Percentiles rank a stretch among this genome's conserved stretches.
phyloP scores from a whole-genome alignment of 2,329 filamentous ascomycete species.

The Coccinonectria pachysandricola region DNA sequence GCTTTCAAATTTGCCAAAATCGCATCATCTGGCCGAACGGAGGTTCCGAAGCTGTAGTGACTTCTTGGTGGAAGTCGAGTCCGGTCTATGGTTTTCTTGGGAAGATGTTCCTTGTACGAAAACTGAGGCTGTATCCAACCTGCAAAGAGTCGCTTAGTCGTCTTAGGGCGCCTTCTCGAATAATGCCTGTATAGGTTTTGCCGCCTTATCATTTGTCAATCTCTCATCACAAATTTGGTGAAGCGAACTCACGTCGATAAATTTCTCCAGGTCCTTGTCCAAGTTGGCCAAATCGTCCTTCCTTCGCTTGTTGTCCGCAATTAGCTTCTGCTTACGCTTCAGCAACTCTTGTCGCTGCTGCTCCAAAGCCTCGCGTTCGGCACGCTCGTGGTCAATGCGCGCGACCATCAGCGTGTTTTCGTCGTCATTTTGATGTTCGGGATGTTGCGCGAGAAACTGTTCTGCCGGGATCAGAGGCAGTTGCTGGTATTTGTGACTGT shows the following conservation, averaged over 20 bases:
- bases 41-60: too few relatives aligned
- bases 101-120: too few relatives aligned
- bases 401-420: constrained; percentile 81
- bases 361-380: constrained; percentile 75
- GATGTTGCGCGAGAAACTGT: constrained; percentile 67
- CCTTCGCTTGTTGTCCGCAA: constrained; percentile 72
- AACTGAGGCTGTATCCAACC: too few relatives aligned
- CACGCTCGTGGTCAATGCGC: constrained; percentile 82
- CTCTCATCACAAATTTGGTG: too few relatives aligned
- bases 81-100: too few relatives aligned
- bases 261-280: constrained; percentile 86
- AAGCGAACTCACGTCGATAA: constrained; percentile 63
- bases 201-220: too few relatives aligned
- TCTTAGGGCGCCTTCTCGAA: constrained; percentile 64
- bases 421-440: constrained; percentile 60
- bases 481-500: constrained; percentile 78
- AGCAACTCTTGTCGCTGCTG: constrained; percentile 69
- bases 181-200: constrained; percentile 77
- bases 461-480: constrained; percentile 77
- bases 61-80: too few relatives aligned
- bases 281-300: constrained; percentile 88
- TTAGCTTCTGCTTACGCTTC: constrained; percentile 53
- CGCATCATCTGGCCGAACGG: too few relatives aligned
- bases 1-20: too few relatives aligned
- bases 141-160: too few relatives aligned